Base-by-base conservation (phyloP, 129 eudicot species). In the Oenanthe sinensis region DNA sequence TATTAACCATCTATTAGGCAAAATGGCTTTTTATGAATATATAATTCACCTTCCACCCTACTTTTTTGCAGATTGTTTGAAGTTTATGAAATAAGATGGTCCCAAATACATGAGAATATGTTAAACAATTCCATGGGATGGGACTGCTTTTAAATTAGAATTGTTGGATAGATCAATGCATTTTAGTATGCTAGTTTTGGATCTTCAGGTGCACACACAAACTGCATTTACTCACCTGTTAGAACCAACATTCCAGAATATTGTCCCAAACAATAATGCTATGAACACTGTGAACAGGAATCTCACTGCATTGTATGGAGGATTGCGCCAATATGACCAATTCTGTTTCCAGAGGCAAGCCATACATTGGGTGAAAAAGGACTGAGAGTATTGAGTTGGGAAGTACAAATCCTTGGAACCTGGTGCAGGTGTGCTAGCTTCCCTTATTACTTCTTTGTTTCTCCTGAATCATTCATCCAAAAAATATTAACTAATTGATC, bases 321-420 rank as follows among this genome's bases (percentile, higher is more conserved):
- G 91, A 78, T 93, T 93, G 80, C 98, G 77, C 97, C 96, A 91
- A 78, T 91, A 93, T 15, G 98, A 93, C 91, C 90, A 87, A 48
- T 93, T 83, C 47, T 87, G 98, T 88, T 93, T 93, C 98, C 98
- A 91, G 16, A 93, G 84, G 84, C 98, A 93, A n/a, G 98, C 98
- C 82, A 86, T 82, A 82, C 91, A 91, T 76, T 93, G 98, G 62
- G 87, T 87, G 79, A 79, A 87, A 75, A 88, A 83, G 45, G 98
- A 75, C 74, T 87, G 95, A 8, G 98, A 87, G 79, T 93, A 91
- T 50, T 81, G 87, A n/a, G 90, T 87, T 1, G 82, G 77, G 80
- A 91, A 93, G 72, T 82, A 79, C 58, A 93, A 73, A 62, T 93
- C 97, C 81, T 82, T 86, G 55, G 98, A 91, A 68, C 91, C 91